Evolutionary conservation across 495 filamentous ascomycete genomes (phyloP), one percentile per base, ranked within the genome.

Genomic region (Rusavskia elegans): DNA sequence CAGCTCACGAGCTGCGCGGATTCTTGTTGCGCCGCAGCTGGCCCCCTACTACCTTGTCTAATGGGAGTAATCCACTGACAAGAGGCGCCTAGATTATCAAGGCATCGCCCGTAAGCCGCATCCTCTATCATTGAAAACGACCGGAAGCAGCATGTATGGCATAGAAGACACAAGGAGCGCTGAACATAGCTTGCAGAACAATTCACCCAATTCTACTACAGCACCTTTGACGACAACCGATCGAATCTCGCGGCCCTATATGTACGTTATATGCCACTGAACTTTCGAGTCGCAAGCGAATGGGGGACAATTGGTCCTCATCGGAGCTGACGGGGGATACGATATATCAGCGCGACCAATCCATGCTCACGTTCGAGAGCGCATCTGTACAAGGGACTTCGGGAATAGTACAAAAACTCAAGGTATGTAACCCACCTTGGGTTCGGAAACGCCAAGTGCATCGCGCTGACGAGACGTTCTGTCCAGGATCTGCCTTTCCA

Each of bases 311-410:
- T 40, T n/a, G n/a, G n/a, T n/a, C n/a, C n/a, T n/a, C n/a, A n/a
- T n/a, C n/a, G n/a, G n/a, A 30, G 23, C 44, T 46, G 44, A 46
- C 23, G 23, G 20, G 1, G 7, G 1, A 11, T 20, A 16, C 19
- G 0, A 16, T 29, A 13, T 29, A 52, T 64, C 50, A 97, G 90
- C 81, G 87, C 53, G 77, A 82, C 1, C 63, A 82, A 41, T 97
- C 92, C 40, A 93, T 93, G 84, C 73, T 97, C 73, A 97, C 90
- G 25, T 97, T 95, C 63, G 85, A 98, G 76, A 77, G 69, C 35
- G 49, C 59, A 29, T 72, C 80, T 14, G 53, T 75, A 32, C 69
- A 74, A 55, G 89, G 89, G 54, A 64, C 68, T 3, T 53, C 21
- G 1, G 57, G 51, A 1, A 96, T 98, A 61, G 63, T 81, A 37